Conservation (phyloP, 2,329 filamentous ascomycete genomes). For the Claviceps digitariae region DNA sequence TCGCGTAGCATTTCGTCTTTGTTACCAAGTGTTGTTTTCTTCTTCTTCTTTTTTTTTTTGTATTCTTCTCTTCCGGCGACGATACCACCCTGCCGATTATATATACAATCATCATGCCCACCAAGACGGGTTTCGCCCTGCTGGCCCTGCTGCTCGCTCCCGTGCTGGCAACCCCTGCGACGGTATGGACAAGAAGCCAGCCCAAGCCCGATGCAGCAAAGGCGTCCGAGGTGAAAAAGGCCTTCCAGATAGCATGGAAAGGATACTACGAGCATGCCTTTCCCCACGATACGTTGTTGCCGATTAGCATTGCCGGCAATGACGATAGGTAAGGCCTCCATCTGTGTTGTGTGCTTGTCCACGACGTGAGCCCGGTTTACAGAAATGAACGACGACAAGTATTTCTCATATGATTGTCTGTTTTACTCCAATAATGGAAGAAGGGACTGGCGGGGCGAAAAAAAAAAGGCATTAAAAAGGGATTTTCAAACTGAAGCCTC, state of each 20-base stretch:
- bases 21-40: too few relatives aligned
- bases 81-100: too few relatives aligned
- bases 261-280: slow-evolving; percentile 63
- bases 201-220: background rate
- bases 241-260: slow-evolving; percentile 57
- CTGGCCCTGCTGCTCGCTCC: background rate
- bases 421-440: background rate
- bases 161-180: background rate
- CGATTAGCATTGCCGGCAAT: slow-evolving; percentile 46
- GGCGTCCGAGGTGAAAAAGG: slow-evolving; percentile 38
- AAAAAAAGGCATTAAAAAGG: background rate
- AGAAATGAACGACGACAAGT: background rate
- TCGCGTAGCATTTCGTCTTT: too few relatives aligned
- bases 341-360: background rate
- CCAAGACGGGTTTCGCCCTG: background rate
- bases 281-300: slow-evolving; percentile 61
- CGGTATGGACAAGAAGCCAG: background rate
- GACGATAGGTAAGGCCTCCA: slow-evolving; percentile 52
- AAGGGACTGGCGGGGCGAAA: too few relatives aligned
- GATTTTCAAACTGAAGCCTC: too few relatives aligned
- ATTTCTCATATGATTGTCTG: background rate
- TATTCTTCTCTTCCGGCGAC: too few relatives aligned
- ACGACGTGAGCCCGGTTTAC: background rate
- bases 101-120: background rate
- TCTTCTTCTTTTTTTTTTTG: background rate